A percentile compares a stretch with the other conserved stretches of the same genome.
Conservation (phyloP, 768 basidiomycete species). For the Boletus reticulatus region DNA sequence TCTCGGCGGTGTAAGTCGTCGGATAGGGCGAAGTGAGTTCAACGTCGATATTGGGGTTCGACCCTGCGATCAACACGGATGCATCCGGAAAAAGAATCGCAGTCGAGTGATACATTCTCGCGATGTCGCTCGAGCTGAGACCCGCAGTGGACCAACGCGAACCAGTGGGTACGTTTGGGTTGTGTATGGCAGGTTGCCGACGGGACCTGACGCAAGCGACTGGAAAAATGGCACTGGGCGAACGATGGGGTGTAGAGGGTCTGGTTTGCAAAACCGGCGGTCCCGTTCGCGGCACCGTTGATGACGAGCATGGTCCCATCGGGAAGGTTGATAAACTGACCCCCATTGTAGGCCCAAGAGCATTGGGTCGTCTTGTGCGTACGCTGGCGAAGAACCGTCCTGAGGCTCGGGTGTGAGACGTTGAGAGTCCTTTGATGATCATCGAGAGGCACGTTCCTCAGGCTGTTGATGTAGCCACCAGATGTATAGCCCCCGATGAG, state of each 20-base stretch:
- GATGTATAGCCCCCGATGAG: slow-evolving; percentile 77
- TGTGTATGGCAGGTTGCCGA: slow-evolving; percentile 77
- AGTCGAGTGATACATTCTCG: slow-evolving; percentile 88
- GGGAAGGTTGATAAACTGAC: slow-evolving; percentile 81
- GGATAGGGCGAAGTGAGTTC: slow-evolving; percentile 60
- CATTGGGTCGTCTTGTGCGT: slow-evolving; percentile 75
- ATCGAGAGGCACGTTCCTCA: slow-evolving; percentile 59
- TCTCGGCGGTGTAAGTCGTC: slow-evolving; percentile 79
- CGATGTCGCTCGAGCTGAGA: slow-evolving; percentile 57
- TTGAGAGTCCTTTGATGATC: slow-evolving; percentile 74
- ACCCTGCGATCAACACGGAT: slow-evolving; percentile 85
- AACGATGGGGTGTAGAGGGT: slow-evolving; percentile 43
- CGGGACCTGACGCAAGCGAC: slow-evolving; percentile 78
- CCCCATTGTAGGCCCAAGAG: slow-evolving; percentile 82
- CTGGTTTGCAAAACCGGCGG: slow-evolving; percentile 76
- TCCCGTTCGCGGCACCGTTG: slow-evolving; percentile 84
- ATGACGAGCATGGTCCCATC: slow-evolving; percentile 75
- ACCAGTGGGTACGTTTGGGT: slow-evolving; percentile 70
- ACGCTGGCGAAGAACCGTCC: slow-evolving; percentile 58
- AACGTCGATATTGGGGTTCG: slow-evolving; percentile 90
- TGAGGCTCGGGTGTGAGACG: slow-evolving; percentile 83
- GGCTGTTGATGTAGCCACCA: slow-evolving; percentile 77
- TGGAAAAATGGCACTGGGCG: slow-evolving; percentile 60
- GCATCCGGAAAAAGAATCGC: slow-evolving; percentile 89
- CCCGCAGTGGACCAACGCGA: slow-evolving; percentile 71